Percentiles rank a stretch among this genome's conserved stretches.
Evolutionary conservation across 2,329 filamentous ascomycete genomes (phyloP).

Genomic region (Xylariaceae sp.): DNA sequence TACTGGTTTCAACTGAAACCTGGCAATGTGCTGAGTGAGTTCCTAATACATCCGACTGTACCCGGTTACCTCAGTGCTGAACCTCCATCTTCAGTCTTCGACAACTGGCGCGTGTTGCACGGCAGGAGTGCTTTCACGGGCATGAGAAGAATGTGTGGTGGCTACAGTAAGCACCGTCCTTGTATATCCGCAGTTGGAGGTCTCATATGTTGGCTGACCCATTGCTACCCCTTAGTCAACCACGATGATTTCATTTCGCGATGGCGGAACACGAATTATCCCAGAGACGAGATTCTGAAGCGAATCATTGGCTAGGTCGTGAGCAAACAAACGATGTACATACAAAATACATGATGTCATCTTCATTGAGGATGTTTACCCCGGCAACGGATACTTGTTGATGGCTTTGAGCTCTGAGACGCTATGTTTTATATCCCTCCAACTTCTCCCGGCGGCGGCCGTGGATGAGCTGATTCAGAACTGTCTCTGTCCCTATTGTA

Average conservation of each 20-base stretch:
- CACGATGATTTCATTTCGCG: conserved; percentile 77
- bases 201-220: conserved; percentile 1
- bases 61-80: conserved; percentile 3
- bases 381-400: neutral
- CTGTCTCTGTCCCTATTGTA: too few relatives aligned
- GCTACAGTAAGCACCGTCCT: conserved; percentile 64
- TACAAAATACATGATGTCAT: neutral
- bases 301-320: conserved; percentile 29
- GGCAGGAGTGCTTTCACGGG: conserved; percentile 80
- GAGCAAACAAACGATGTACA: neutral
- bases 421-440: conserved; percentile 1
- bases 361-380: neutral
- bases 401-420: neutral
- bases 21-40: conserved; percentile 70
- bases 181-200: neutral
- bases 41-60: neutral
- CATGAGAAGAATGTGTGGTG: conserved; percentile 82
- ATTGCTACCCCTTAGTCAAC: conserved; percentile 51
- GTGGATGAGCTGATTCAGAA: too few relatives aligned
- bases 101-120: conserved; percentile 94
- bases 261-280: conserved; percentile 67
- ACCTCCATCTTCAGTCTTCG: conserved; percentile 63
- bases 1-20: conserved; percentile 80
- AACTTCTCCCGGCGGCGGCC: conserved; percentile 11
- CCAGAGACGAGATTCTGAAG: conserved; percentile 42